phyloP scores from a whole-genome alignment of 805 yeast genomes.

The Clavispora phyllophila region DNA sequence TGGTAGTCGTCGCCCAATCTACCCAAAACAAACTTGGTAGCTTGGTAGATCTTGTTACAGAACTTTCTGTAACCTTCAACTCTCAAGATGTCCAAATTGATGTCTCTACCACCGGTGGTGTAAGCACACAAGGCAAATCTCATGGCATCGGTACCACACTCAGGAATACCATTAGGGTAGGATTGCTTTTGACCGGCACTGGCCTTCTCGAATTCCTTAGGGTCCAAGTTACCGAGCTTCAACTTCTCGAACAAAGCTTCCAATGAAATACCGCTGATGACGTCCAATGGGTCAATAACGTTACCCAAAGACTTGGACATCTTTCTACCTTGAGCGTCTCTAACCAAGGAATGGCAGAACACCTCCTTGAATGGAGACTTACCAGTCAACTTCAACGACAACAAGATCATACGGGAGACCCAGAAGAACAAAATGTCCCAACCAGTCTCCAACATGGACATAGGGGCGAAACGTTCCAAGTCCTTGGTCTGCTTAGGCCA shows the following conservation, averaged over 20 bases:
- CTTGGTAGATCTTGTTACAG: slow-evolving; percentile 99
- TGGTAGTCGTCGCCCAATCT: slow-evolving; percentile 83
- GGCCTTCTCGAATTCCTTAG: slow-evolving; percentile 83
- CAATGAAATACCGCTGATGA: slow-evolving; percentile 80
- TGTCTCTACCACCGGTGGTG: slow-evolving; percentile 98
- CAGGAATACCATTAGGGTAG: slow-evolving; percentile 96
- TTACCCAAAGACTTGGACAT: slow-evolving; percentile 98
- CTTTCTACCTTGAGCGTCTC: slow-evolving; percentile 99
- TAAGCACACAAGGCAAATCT: slow-evolving; percentile 98
- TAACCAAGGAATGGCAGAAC: slow-evolving; percentile 95
- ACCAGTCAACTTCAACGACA: slow-evolving; percentile 88
- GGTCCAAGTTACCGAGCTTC: slow-evolving; percentile 77
- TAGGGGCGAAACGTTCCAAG: slow-evolving; percentile 75
- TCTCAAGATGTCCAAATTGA: slow-evolving; percentile 90
- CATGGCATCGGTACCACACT: slow-evolving; percentile 98
- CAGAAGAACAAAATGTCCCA: slow-evolving; percentile 99
- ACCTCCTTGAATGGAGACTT: slow-evolving; percentile 91
- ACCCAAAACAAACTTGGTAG: slow-evolving; percentile 93
- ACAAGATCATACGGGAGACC: slow-evolving; percentile 94
- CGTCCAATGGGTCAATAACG: slow-evolving; percentile 94
- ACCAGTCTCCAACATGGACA: slow-evolving; percentile 95
- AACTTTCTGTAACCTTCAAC: slow-evolving; percentile 99
- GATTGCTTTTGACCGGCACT: slow-evolving; percentile 80
- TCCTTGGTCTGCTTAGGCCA: slow-evolving; percentile 85
- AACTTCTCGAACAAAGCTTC: slow-evolving; percentile 76